A percentile compares a stretch with the other conserved stretches of the same genome.
phyloP scores from a whole-genome alignment of 768 basidiomycete species.

The Calocera viscosa region DNA sequence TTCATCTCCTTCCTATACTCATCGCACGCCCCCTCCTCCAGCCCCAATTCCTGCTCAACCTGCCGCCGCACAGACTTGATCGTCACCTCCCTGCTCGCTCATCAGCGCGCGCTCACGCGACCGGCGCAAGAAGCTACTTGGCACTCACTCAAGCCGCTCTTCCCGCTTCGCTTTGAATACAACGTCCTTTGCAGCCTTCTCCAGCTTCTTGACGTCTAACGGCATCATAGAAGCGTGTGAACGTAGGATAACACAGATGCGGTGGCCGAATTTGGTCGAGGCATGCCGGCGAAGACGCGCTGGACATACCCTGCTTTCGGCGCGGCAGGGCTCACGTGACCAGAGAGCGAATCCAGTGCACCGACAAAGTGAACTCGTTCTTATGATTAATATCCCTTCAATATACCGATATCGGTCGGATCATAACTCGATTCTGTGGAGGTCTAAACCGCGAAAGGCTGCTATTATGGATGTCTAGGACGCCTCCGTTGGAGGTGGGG shows the following conservation, averaged over 20 bases:
- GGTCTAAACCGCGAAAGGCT: too few relatives aligned
- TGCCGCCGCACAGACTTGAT: conserved; percentile 38
- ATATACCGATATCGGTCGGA: too few relatives aligned
- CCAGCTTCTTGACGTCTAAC: conserved; percentile 25
- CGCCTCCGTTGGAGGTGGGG: too few relatives aligned
- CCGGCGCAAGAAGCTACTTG: background rate
- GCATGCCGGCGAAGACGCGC: too few relatives aligned
- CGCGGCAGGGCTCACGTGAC: too few relatives aligned
- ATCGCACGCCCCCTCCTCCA: conserved; percentile 34
- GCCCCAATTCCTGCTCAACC: conserved; percentile 36
- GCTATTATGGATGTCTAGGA: too few relatives aligned
- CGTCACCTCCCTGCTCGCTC: conserved; percentile 32
- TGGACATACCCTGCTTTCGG: too few relatives aligned
- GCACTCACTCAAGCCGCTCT: conserved; percentile 25
- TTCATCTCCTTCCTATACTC: conserved; percentile 36
- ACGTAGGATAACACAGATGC: background rate
- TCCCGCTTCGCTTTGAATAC: conserved; percentile 22
- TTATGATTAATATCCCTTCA: too few relatives aligned
- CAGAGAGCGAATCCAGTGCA: background rate
- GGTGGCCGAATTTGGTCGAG: too few relatives aligned
- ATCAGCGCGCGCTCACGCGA: background rate
- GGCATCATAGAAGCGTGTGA: background rate
- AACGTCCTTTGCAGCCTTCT: conserved; percentile 27
- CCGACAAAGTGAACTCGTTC: background rate
- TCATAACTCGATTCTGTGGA: too few relatives aligned